Conservation (phyloP, 2,329 filamentous ascomycete species). For the Microcyclosporella mali region DNA sequence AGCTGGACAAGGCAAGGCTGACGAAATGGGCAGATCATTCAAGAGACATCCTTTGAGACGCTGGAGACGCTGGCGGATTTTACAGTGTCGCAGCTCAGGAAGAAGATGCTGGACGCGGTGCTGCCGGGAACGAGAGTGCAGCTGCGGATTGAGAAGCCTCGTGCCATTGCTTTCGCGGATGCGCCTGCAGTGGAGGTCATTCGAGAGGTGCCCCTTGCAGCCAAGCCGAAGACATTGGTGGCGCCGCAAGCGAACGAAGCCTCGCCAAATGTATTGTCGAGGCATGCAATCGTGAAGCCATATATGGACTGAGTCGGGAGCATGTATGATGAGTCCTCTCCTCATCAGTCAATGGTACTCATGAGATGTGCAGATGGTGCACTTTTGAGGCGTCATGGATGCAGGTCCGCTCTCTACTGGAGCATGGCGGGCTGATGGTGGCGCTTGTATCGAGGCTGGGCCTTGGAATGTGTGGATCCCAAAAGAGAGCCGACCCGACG, state of each 20-base stretch:
- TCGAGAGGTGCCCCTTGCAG: constrained; percentile 13
- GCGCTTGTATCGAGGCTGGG: no score
- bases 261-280: constrained; percentile 9
- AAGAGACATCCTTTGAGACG: constrained; percentile 41
- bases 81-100: constrained; percentile 35
- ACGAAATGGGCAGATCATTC: constrained; percentile 32
- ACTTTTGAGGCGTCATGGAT: background rate
- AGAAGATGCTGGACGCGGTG: constrained; percentile 27
- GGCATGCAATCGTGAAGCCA: constrained; percentile 9
- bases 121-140: constrained; percentile 48
- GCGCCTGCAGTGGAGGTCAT: constrained; percentile 60
- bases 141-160: constrained; percentile 64
- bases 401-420: background rate
- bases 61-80: constrained; percentile 44
- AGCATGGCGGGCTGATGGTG: no score
- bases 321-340: background rate
- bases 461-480: no score
- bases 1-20: background rate
- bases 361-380: background rate
- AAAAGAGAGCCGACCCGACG: no score
- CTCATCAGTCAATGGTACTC: no score
- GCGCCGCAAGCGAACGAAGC: background rate
- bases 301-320: constrained; percentile 7
- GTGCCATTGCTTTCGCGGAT: constrained; percentile 66
- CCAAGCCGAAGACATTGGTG: constrained; percentile 2